Evolutionary conservation across 352 stramenopile genomes (phyloP).

Genomic region (Phytophthora pseudosyringae): DNA sequence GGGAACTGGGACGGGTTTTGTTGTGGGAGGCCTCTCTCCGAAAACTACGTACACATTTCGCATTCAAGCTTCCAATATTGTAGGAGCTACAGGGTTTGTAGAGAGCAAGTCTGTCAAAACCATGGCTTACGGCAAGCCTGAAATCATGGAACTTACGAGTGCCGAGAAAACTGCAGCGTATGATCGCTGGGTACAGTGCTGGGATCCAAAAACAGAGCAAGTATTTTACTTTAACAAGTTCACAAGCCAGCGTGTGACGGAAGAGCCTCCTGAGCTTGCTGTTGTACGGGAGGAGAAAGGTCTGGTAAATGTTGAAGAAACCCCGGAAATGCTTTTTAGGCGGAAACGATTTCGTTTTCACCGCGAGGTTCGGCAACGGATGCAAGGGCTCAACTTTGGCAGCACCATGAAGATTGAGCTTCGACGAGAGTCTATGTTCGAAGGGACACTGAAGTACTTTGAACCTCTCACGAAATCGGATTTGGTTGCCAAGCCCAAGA

Average conservation of each 20-base stretch:
- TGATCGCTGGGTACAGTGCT: constrained; percentile 87
- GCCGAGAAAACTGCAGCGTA: constrained; percentile 45
- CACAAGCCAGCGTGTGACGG: constrained; percentile 69
- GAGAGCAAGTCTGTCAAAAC: constrained; percentile 71
- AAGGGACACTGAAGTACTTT: constrained; percentile 71
- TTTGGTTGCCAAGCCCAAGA: constrained; percentile 72
- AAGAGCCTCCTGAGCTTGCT: constrained; percentile 60
- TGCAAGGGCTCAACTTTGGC: constrained; percentile 44
- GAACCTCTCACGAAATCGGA: constrained; percentile 51
- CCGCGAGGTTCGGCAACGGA: constrained; percentile 61
- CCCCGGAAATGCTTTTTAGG: constrained; percentile 82
- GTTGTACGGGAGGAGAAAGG: constrained; percentile 51
- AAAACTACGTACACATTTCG: constrained; percentile 71
- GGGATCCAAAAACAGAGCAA: constrained; percentile 84
- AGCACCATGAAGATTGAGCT: constrained; percentile 54
- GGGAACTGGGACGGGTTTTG: constrained; percentile 67
- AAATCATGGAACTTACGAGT: constrained; percentile 71
- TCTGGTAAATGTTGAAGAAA: constrained; percentile 57
- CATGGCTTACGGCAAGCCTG: constrained; percentile 56
- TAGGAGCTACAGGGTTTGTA: constrained; percentile 65
- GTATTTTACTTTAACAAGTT: constrained; percentile 93
- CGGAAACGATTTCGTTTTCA: constrained; percentile 90
- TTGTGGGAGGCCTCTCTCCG: constrained; percentile 51
- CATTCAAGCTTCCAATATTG: constrained; percentile 70
- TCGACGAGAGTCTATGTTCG: constrained; percentile 64